Conservation (phyloP, 495 filamentous ascomycete genomes). For the Lichenothelia convexa region DNA sequence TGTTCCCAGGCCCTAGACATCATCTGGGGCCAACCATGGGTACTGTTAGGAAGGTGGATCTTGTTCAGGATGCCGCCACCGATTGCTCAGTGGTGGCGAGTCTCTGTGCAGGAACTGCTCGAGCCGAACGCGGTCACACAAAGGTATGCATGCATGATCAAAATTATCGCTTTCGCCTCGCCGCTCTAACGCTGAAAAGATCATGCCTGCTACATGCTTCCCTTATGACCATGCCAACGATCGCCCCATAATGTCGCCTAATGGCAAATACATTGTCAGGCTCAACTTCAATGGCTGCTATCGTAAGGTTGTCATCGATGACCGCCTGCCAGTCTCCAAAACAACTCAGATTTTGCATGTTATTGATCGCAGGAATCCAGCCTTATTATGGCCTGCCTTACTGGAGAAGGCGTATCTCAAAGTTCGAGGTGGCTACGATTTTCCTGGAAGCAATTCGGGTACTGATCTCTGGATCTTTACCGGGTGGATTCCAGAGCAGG, state of each 20-base stretch:
- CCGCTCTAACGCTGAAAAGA: no score
- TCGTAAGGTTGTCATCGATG: constrained; percentile 75
- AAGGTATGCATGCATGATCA: constrained; percentile 31
- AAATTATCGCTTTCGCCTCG: no score
- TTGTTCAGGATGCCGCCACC: constrained; percentile 84
- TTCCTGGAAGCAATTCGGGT: constrained; percentile 94
- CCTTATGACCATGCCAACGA: constrained; percentile 43
- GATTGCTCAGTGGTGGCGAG: constrained; percentile 97
- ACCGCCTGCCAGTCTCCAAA: constrained; percentile 68
- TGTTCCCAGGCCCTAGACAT: constrained; percentile 11
- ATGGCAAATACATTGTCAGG: constrained; percentile 78
- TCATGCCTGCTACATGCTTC: constrained; percentile 50
- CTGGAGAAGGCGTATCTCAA: constrained; percentile 98
- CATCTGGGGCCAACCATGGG: constrained; percentile 32
- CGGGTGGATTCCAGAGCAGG: constrained; percentile 92
- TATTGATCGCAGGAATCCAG: constrained; percentile 64
- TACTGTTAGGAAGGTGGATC: constrained; percentile 38
- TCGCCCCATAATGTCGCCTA: constrained; percentile 42
- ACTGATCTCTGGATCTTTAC: constrained; percentile 82
- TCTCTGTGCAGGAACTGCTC: constrained; percentile 64
- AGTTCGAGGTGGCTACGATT: constrained; percentile 87
- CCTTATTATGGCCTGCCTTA: constrained; percentile 75
- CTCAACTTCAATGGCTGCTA: constrained; percentile 92
- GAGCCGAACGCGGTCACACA: constrained; percentile 38
- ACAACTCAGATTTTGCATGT: constrained; percentile 60